Conservation (phyloP, 2,329 filamentous ascomycete species). For the Dactylonectria macrodidyma region DNA sequence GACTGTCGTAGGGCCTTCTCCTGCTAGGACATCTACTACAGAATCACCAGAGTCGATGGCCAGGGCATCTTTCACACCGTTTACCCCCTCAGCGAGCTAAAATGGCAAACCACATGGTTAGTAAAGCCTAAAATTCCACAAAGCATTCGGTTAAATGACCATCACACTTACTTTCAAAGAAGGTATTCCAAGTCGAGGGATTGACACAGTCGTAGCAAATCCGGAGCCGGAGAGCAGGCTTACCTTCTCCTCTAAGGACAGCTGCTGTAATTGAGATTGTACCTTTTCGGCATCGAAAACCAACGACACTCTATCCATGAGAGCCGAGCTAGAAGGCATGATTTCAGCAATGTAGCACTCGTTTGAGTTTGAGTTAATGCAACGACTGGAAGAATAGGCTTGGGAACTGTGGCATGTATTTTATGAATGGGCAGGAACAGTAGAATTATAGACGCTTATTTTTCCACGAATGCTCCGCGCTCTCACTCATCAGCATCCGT, state of each 20-base stretch:
- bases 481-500: neutral
- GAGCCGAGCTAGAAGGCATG: neutral
- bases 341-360: neutral
- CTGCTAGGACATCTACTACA: neutral
- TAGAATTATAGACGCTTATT: neutral
- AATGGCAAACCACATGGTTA: conserved; percentile 1
- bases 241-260: conserved; percentile 14
- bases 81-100: conserved; percentile 1
- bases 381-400: neutral
- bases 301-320: neutral
- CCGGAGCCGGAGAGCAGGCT: conserved; percentile 8
- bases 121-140: neutral
- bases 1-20: conserved; percentile 3
- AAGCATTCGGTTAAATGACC: neutral
- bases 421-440: neutral
- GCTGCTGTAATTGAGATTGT: neutral
- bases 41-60: neutral
- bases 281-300: neutral
- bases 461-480: neutral
- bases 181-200: neutral
- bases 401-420: neutral
- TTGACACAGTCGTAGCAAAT: conserved; percentile 4
- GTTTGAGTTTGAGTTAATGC: neutral
- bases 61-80: neutral
- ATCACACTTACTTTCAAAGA: conserved; percentile 7